Conservation (phyloP, 371 early-diverging fungal genomes). For the Rhizopus sp. region DNA sequence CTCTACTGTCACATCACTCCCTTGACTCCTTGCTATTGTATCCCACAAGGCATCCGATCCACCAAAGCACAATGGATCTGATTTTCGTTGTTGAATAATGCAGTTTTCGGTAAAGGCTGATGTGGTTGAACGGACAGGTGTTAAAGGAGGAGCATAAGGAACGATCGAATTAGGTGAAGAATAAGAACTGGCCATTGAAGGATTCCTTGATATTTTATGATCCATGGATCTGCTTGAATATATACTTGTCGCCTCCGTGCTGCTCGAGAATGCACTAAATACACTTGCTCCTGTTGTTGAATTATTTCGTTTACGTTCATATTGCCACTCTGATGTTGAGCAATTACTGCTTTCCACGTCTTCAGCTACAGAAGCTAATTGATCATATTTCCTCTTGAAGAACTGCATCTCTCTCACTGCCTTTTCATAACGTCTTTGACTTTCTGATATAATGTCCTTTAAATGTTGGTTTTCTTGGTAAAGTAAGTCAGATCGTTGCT, state of each 20-base stretch:
- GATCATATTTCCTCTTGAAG: slow-evolving; percentile 43
- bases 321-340: slow-evolving; percentile 8
- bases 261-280: slow-evolving; percentile 19
- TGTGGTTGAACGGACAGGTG: slow-evolving; percentile 28
- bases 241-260: slow-evolving; percentile 21
- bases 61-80: slow-evolving; percentile 45
- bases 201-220: slow-evolving; percentile 15
- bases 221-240: slow-evolving; percentile 9
- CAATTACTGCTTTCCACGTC: too few species aligned
- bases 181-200: slow-evolving; percentile 26
- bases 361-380: not conserved
- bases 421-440: slow-evolving; percentile 47
- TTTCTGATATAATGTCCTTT: slow-evolving; percentile 27
- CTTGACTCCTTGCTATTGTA: slow-evolving; percentile 36
- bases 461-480: slow-evolving; percentile 36
- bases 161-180: slow-evolving; percentile 23
- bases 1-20: slow-evolving; percentile 42
- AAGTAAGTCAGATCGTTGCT: slow-evolving; percentile 24
- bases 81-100: slow-evolving; percentile 36
- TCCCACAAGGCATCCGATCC: slow-evolving; percentile 52
- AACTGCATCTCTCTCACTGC: slow-evolving; percentile 55
- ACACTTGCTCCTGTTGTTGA: slow-evolving; percentile 23
- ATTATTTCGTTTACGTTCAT: slow-evolving; percentile 9
- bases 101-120: slow-evolving; percentile 25
- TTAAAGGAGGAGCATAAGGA: slow-evolving; percentile 23